phyloP scores from a whole-genome alignment of 192 early-diverging fungal species.

The Hyaloraphidium curvatum region DNA sequence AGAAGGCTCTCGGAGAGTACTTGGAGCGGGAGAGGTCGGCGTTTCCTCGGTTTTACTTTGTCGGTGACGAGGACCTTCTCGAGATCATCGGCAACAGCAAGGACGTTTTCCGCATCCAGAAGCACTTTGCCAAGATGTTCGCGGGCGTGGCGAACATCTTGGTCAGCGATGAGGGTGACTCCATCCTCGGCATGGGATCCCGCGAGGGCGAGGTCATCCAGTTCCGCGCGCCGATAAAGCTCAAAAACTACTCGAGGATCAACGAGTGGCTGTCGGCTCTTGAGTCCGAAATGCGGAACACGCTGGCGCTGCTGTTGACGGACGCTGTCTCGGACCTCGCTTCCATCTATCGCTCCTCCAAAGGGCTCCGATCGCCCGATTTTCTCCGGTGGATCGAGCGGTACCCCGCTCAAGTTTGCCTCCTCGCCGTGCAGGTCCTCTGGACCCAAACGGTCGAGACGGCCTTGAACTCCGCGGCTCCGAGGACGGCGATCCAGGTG shows the following conservation, averaged over 20 bases:
- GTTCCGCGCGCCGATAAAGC: constrained; percentile 22
- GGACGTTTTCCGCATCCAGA: constrained; percentile 86
- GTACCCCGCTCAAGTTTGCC: constrained; percentile 82
- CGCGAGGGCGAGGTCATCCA: constrained; percentile 80
- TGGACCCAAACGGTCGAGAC: constrained; percentile 83
- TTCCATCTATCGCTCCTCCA: constrained; percentile 20
- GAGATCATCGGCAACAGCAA: constrained; percentile 98
- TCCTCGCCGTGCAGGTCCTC: constrained; percentile 69
- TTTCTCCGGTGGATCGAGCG: constrained; percentile 74
- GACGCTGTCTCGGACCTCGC: constrained; percentile 52
- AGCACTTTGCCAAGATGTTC: constrained; percentile 99
- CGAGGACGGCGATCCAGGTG: constrained; percentile 18
- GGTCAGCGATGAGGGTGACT: constrained; percentile 55
- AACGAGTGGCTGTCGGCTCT: constrained; percentile 93
- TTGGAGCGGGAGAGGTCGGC: constrained; percentile 87
- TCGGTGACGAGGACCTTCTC: constrained; percentile 99
- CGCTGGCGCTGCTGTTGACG: constrained; percentile 56
- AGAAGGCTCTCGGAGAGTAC: constrained; percentile 97
- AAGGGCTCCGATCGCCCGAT: constrained; percentile 27
- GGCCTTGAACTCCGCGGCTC: constrained; percentile 37
- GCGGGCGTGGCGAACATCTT: constrained; percentile 73
- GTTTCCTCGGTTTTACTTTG: constrained; percentile 99
- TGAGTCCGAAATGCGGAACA: constrained; percentile 83
- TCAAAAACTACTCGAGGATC: constrained; percentile 73
- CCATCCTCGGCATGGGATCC: constrained; percentile 69